These are phyloP conservation scores for Paracamarosporium sp. DNA, from an alignment of 2,329 filamentous ascomycete species.

Conservation along the genomic window DNA sequence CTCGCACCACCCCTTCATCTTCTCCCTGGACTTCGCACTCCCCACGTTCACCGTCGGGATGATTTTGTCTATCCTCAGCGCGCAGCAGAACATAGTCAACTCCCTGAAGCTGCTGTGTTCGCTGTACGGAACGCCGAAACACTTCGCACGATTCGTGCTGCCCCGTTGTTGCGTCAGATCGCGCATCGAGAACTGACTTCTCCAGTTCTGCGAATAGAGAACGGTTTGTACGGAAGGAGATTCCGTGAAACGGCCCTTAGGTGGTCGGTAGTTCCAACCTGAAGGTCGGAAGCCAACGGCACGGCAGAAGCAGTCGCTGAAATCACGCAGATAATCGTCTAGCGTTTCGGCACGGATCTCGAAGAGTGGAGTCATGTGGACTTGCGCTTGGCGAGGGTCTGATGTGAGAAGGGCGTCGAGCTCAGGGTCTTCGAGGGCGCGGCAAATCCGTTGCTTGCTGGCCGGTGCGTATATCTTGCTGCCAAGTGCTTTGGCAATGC, in stretches of 20 bases:
- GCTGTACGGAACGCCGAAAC: constrained; percentile 93
- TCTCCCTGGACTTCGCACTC: constrained; percentile 66
- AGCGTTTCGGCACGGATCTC: constrained; percentile 92
- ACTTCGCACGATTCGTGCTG: constrained; percentile 80
- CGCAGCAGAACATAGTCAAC: constrained; percentile 90
- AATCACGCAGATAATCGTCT: constrained; percentile 82
- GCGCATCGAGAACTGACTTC: constrained; percentile 71
- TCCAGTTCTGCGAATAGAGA: constrained; percentile 75
- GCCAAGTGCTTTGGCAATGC: constrained; percentile 83
- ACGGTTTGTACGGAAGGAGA: constrained; percentile 70
- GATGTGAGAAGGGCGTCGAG: constrained; percentile 78
- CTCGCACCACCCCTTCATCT: constrained; percentile 72
- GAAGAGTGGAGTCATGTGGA: constrained; percentile 97
- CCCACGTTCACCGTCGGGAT: constrained; percentile 94
- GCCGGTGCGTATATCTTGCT: constrained; percentile 90
- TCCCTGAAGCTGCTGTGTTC: constrained; percentile 97
- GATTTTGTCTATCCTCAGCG: constrained; percentile 83
- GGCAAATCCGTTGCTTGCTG: constrained; percentile 82
- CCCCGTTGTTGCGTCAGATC: constrained; percentile 85
- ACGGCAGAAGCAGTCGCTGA: constrained; percentile 81
- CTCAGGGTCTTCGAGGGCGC: constrained; percentile 84
- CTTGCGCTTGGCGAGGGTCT: constrained; percentile 83
- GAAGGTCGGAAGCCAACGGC: constrained; percentile 91
- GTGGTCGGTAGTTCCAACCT: constrained; percentile 90
- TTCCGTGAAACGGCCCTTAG: constrained; percentile 67